phyloP scores from a whole-genome alignment of 2,329 filamentous ascomycete genomes.

The Cladophialophora psammophila region DNA sequence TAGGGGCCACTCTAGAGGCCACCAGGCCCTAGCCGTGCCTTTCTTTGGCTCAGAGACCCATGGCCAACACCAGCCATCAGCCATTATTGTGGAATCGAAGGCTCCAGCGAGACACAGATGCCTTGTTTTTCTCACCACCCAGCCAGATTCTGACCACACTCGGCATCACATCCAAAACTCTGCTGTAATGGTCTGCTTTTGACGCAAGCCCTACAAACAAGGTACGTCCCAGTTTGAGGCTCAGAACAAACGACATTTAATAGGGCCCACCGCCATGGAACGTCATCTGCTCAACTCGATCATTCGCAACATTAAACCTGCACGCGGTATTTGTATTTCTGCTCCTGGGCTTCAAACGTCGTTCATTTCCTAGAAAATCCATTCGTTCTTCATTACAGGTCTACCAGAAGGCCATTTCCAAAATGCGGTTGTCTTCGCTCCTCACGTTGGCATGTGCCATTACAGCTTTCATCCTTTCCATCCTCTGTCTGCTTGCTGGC shows the following conservation, averaged over 20 bases:
- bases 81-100: conserved; percentile 1
- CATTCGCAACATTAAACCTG: neutral
- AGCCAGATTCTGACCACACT: conserved; percentile 25
- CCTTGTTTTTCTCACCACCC: conserved; percentile 15
- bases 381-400: conserved; percentile 16
- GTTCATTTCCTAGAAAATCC: conserved; percentile 9
- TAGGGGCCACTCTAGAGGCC: neutral
- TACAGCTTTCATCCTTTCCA: conserved; percentile 63
- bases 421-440: conserved; percentile 57
- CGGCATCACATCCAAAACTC: neutral
- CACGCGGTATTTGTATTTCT: conserved; percentile 1
- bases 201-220: conserved; percentile 24
- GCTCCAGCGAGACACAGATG: conserved; percentile 7
- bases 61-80: neutral
- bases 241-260: conserved; percentile 20
- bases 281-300: neutral
- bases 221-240: conserved; percentile 4
- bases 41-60: conserved; percentile 4
- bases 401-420: neutral
- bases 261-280: neutral
- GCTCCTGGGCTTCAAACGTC: neutral
- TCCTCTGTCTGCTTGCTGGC: conserved; percentile 69
- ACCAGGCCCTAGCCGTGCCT: neutral
- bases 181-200: conserved; percentile 24
- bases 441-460: conserved; percentile 61